Conservation (phyloP, 805 yeast species). For the Zygoascus biomembranicola region DNA sequence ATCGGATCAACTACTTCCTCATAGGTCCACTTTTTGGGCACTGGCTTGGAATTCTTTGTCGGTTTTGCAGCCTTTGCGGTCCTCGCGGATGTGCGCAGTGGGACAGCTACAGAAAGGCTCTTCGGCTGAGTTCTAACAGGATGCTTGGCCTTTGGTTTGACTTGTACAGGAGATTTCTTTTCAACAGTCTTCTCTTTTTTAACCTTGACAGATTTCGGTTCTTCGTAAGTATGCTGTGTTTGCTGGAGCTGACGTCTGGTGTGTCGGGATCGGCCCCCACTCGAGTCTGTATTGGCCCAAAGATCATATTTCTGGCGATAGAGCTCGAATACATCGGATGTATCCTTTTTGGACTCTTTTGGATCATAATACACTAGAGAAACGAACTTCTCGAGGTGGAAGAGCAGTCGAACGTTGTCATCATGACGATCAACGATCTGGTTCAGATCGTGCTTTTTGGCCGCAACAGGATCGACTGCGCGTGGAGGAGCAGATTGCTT, state of each 20-base stretch:
- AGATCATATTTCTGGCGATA: conserved; percentile 27
- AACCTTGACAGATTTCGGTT: neutral
- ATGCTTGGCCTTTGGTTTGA: neutral
- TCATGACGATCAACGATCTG: conserved; percentile 26
- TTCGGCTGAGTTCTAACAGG: neutral
- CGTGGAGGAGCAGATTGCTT: neutral
- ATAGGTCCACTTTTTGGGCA: neutral
- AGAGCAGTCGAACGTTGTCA: conserved; percentile 29
- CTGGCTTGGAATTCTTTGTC: neutral
- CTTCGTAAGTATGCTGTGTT: conserved; percentile 9
- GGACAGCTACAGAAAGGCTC: neutral
- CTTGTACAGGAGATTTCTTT: neutral
- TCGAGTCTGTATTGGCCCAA: conserved; percentile 31
- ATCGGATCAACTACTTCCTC: neutral
- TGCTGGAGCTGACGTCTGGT: conserved; percentile 21
- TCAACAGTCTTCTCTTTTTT: neutral
- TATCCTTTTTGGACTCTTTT: conserved; percentile 26
- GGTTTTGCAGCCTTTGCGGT: conserved; percentile 3
- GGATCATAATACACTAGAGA: conserved; percentile 33
- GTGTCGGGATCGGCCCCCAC: conserved; percentile 23
- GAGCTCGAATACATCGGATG: conserved; percentile 25
- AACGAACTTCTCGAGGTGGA: conserved; percentile 33
- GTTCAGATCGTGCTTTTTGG: conserved; percentile 9
- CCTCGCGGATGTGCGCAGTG: neutral
- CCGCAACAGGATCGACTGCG: neutral